Evolutionary conservation across 2,329 filamentous ascomycete genomes (phyloP), one percentile per base, ranked within the genome.

Genomic region (Aspergillus pseudoglaucus): DNA sequence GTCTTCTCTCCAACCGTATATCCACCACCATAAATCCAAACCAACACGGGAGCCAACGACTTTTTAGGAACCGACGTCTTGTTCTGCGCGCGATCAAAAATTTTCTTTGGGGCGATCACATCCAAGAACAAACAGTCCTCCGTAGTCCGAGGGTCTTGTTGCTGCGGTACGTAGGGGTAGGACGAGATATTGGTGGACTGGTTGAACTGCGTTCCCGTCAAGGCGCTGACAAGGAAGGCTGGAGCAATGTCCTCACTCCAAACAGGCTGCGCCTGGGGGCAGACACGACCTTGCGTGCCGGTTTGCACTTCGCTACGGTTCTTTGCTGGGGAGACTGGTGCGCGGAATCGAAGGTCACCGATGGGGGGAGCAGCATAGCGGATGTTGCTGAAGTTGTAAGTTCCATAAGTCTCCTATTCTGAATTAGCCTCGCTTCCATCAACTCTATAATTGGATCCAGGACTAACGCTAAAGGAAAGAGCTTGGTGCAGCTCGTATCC

Each of bases 381-480:
- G 51, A 81, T 79, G 54, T 81, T 80, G 45, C 65, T 73, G 63
- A 81, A 81, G 51, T 75, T 77, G 61, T 78, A 80, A 52, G 74
- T 66, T 18, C 65, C 60, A n/a, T 61, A 61, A 0, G 71, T 63
- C 49, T 64, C 57, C 69, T 55, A 6, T 25, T 23, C 20, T 3
- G 20, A 20, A 43, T 39, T 55, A 44, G 35, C 14, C 6, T 46
- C 67, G 42, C 10, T 15, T 32, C 39, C 30, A n/a, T 25, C 23
- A 33, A 8, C 39, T 51, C 39, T 25, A 40, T 10, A 23, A 3
- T 37, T 15, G 14, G 30, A 17, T 30, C 6, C 15, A 23, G 38
- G 17, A 15, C 37, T 44, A 51, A 59, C 59, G 48, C 58, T 55
- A 25, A 53, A 44, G 6, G 51, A 53, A 10, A 58, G 55, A 3